Conservation (phyloP, 768 basidiomycete genomes). For the Trametes cubensis region DNA sequence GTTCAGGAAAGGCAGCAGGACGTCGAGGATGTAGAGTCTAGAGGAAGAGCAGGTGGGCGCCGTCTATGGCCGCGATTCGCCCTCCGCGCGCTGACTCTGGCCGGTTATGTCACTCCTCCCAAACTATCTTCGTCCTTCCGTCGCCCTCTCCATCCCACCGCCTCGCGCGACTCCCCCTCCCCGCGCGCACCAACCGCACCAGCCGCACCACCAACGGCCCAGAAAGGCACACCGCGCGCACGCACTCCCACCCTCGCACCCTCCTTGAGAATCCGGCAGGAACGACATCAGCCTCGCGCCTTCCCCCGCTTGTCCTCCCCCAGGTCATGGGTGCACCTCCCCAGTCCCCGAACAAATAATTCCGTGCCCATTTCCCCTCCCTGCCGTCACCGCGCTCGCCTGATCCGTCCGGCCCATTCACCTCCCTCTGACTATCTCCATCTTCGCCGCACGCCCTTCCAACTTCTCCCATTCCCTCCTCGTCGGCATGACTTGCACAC, state of each 20-base stretch:
- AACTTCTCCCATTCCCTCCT: neutral
- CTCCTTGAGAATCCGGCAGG: slow-evolving; percentile 10
- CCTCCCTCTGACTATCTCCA: neutral
- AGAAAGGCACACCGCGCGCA: slow-evolving; percentile 5
- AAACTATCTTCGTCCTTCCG: neutral
- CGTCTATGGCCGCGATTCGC: neutral
- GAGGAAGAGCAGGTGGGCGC: neutral
- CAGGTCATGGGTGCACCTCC: slow-evolving; percentile 18
- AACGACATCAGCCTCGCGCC: slow-evolving; percentile 5
- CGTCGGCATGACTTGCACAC: neutral
- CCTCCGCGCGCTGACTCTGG: neutral
- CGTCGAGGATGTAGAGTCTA: neutral
- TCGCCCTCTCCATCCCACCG: neutral
- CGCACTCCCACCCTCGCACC: slow-evolving; percentile 2
- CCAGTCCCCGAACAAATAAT: neutral
- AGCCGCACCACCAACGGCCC: neutral
- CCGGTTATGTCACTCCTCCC: slow-evolving; percentile 10
- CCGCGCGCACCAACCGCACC: neutral
- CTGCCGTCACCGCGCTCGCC: neutral
- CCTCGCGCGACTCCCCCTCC: neutral
- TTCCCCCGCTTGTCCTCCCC: slow-evolving; percentile 9
- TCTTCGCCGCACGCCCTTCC: neutral
- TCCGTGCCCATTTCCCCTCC: neutral
- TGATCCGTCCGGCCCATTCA: slow-evolving; percentile 8
- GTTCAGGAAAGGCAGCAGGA: slow-evolving; percentile 1